Percentiles rank a stretch among this genome's conserved stretches.
Evolutionary conservation across 1,284 basidiomycete genomes (phyloP).

Genomic region (Ganoderma resinaceum): DNA sequence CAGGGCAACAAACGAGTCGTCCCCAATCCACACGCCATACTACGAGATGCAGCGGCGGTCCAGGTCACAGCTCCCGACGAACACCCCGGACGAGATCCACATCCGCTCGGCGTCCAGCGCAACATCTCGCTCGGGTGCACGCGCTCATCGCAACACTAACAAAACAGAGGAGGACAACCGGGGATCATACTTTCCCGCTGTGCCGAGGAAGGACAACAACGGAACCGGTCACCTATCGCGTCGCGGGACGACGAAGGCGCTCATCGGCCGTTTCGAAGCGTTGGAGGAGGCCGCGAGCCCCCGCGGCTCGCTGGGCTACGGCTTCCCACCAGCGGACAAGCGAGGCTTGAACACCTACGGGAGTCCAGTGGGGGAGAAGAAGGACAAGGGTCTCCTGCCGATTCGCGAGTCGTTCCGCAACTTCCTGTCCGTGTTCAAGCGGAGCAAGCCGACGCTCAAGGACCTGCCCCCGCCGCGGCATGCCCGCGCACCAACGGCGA

Average conservation of each 20-base stretch:
- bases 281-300: constrained; percentile 22
- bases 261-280: constrained; percentile 45
- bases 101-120: constrained; percentile 20
- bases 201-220: constrained; percentile 6
- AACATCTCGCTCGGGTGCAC: constrained; percentile 1
- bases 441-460: constrained; percentile 44
- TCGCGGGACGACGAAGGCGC: constrained; percentile 44
- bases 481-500: not conserved
- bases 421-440: constrained; percentile 70
- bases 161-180: constrained; percentile 13
- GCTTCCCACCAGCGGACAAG: not conserved
- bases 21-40: constrained; percentile 32
- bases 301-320: constrained; percentile 1
- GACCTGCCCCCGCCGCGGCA: not conserved
- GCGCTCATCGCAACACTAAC: not conserved
- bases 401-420: constrained; percentile 72
- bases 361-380: constrained; percentile 23
- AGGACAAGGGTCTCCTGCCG: constrained; percentile 50
- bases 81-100: constrained; percentile 4
- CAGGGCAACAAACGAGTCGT: constrained; percentile 26
- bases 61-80: not conserved
- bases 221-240: constrained; percentile 21
- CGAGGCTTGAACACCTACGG: not conserved
- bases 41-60: constrained; percentile 25
- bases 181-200: constrained; percentile 39